phyloP scores from a whole-genome alignment of 306 rosid species.

The Cucumis hystrix region DNA sequence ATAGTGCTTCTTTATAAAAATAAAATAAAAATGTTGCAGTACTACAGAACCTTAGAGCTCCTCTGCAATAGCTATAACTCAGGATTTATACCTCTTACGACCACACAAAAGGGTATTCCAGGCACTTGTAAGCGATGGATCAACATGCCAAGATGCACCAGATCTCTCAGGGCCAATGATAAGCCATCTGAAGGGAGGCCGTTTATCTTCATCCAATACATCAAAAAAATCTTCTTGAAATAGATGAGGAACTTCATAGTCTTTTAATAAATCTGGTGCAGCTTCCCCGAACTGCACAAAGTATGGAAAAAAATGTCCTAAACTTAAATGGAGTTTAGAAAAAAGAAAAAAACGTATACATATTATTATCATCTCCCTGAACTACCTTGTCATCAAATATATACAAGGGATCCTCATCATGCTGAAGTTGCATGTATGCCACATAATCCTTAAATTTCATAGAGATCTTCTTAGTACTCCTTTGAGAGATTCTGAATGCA shows the following conservation, averaged over 20 bases:
- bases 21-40: background rate
- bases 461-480: slow-evolving; percentile 40
- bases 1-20: background rate
- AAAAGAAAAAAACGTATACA: background rate
- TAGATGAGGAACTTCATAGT: slow-evolving; percentile 74
- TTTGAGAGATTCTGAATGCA: slow-evolving; percentile 76
- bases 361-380: background rate
- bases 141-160: slow-evolving; percentile 99
- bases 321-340: background rate
- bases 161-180: slow-evolving; percentile 96
- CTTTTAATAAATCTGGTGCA: slow-evolving; percentile 75
- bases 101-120: slow-evolving; percentile 96
- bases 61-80: slow-evolving; percentile 1
- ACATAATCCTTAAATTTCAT: slow-evolving; percentile 83
- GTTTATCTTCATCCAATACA: slow-evolving; percentile 53
- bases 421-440: slow-evolving; percentile 67
- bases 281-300: slow-evolving; percentile 79
- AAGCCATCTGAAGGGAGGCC: slow-evolving; percentile 96
- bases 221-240: slow-evolving; percentile 88
- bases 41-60: background rate
- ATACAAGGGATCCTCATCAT: slow-evolving; percentile 94
- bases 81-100: slow-evolving; percentile 57
- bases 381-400: slow-evolving; percentile 88
- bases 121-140: slow-evolving; percentile 98
- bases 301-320: background rate